Base-by-base conservation (phyloP, 805 yeast genomes). In the Myxozyma vanderwaltii region DNA sequence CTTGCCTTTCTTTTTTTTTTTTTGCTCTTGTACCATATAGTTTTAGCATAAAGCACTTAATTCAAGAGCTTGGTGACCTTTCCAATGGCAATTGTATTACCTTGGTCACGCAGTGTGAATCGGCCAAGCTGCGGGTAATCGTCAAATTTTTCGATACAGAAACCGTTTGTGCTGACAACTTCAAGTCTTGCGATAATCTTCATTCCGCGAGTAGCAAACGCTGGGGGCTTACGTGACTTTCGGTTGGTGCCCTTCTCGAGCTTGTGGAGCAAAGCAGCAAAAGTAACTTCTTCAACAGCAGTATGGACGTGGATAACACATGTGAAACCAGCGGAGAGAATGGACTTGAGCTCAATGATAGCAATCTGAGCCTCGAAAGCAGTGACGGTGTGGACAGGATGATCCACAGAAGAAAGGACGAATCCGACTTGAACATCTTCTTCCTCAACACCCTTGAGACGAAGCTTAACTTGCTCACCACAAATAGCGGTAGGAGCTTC, bases 231-330 rank as follows among this genome's bases (percentile, higher is more conserved):
- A 82, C 91, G 94, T 62, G 96, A 89, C 76, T 85, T 88, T 79
- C 97, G 87, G 82, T 92, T 92, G 58, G 98, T 91, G 64, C 97
- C 97, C 80, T 89, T 92, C 76, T 94, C 96, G 70, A 94, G 80
- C 77, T 92, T 91, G 79, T 94, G 98, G 72, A 91, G 80, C 74
- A 94, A 81, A 70, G 85, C 85, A 53, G 86, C 80, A 72, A 94
- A 83, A 26, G 81, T 81, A 54, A 94, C 96, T 76, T 94, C 99
- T 77, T 94, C 98, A 68, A 92, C 91, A 56, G 98, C 98, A 51
- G 98, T 90, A 79, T 94, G 99, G 69, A 94, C 87, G 72, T 94
- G 99, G 97, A 94, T 92, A 56, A 94, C 97, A 82, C 98, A 94
- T 13, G 97, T 85, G 80, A 85, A 94, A 58, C 99, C 99, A 52